A percentile compares a stretch with the other conserved stretches of the same genome.
These are phyloP conservation scores for Microstegium vimineum DNA, from an alignment of 176 grass and related monocot genomes.

Conservation along the genomic window DNA sequence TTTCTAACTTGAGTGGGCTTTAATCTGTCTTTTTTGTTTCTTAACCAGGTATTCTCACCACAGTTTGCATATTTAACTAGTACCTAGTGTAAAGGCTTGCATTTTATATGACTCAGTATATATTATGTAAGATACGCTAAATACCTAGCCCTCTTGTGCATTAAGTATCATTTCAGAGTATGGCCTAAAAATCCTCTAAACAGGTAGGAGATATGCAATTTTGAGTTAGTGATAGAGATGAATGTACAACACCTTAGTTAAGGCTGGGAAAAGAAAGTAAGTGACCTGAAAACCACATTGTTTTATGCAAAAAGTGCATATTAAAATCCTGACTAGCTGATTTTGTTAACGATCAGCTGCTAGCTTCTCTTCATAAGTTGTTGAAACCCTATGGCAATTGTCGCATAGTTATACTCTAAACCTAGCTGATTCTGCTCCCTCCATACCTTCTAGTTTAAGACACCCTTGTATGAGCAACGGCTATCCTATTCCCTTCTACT, in stretches of 20 bases:
- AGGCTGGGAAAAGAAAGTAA: not conserved
- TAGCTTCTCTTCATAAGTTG: not conserved
- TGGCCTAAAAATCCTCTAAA: not conserved
- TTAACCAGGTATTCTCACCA: not conserved
- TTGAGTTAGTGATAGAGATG: not conserved
- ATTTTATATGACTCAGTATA: not conserved
- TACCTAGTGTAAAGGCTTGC: not conserved
- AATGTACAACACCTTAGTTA: not conserved
- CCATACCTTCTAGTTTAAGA: not conserved
- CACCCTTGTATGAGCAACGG: not conserved
- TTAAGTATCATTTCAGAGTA: not conserved
- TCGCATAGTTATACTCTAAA: not conserved
- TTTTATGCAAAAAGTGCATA: not conserved
- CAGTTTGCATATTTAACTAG: not conserved
- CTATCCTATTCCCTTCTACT: constrained; percentile 4
- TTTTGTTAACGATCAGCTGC: not conserved
- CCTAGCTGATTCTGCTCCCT: not conserved
- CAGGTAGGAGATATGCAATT: not conserved
- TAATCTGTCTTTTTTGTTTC: not conserved
- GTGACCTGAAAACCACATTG: not conserved
- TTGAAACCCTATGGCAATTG: not conserved
- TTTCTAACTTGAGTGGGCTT: not conserved
- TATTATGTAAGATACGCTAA: not conserved
- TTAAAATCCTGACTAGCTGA: not conserved
- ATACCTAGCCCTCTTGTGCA: not conserved